Evolutionary conservation across 139 green algal genomes (phyloP).

Genomic region (Nannochloris sp.): DNA sequence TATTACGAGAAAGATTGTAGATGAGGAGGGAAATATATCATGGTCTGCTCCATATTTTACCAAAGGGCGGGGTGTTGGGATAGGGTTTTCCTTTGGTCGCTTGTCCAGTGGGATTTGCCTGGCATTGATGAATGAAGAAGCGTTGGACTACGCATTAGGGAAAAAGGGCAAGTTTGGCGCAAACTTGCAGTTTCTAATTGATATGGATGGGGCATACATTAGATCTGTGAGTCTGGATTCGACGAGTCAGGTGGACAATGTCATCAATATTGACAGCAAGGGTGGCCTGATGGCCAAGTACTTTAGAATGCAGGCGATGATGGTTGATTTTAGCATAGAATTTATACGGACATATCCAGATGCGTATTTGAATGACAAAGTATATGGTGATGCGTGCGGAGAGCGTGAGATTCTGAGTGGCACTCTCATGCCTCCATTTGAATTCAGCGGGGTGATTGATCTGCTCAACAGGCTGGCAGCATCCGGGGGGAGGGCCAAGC

Average conservation of each 20-base stretch:
- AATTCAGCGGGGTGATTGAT: slow-evolving; percentile 9
- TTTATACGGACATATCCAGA: neutral
- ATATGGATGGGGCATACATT: slow-evolving; percentile 8
- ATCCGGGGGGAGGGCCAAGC: neutral
- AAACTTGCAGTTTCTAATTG: neutral
- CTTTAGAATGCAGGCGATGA: slow-evolving; percentile 6
- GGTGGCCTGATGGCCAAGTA: slow-evolving; percentile 5
- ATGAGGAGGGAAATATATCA: slow-evolving; percentile 2
- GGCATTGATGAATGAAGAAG: slow-evolving; percentile 8
- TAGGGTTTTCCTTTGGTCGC: slow-evolving; percentile 2
- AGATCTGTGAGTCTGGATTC: slow-evolving; percentile 5
- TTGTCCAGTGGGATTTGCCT: neutral
- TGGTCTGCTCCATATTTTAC: slow-evolving; percentile 11
- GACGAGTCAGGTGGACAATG: slow-evolving; percentile 1
- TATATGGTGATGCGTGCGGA: neutral
- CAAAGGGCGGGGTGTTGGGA: neutral
- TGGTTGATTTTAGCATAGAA: slow-evolving; percentile 5
- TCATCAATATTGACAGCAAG: neutral
- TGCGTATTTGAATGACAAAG: neutral
- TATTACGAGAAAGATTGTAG: neutral
- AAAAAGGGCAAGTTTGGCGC: too few relatives aligned
- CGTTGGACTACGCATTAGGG: neutral
- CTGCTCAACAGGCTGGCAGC: slow-evolving; percentile 3
- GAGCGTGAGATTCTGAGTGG: neutral
- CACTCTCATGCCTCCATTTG: neutral